A percentile compares a stretch with the other conserved stretches of the same genome.
These are phyloP conservation scores for Phanerochaete carnosa DNA, from an alignment of 768 basidiomycete genomes.

Conservation along the genomic window DNA sequence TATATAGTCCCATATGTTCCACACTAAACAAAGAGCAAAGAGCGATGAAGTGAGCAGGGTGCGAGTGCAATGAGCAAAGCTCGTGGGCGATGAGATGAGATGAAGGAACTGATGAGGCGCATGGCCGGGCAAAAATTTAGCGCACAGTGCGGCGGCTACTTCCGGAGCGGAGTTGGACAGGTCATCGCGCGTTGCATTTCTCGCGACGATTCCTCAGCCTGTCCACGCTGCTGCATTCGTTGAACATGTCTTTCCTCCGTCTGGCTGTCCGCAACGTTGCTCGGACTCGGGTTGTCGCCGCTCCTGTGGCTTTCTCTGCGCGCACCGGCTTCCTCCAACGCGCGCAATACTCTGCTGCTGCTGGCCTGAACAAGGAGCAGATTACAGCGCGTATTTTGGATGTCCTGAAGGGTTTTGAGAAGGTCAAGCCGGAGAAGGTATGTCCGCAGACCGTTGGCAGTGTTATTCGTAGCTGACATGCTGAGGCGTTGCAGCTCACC, in stretches of 20 bases:
- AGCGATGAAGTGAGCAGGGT: neutral
- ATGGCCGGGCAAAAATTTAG: conserved; percentile 2
- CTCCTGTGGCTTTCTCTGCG: conserved; percentile 14
- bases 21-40: neutral
- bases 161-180: conserved; percentile 22
- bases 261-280: conserved; percentile 43
- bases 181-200: conserved; percentile 18
- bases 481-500: conserved; percentile 48
- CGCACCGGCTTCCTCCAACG: conserved; percentile 30
- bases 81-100: conserved; percentile 1
- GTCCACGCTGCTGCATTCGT: conserved; percentile 6
- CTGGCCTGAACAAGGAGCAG: conserved; percentile 59
- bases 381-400: conserved; percentile 78
- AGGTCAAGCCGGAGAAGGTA: conserved; percentile 77
- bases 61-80: neutral
- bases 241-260: conserved; percentile 54
- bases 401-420: conserved; percentile 86
- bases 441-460: conserved; percentile 7
- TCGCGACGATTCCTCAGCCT: conserved; percentile 6
- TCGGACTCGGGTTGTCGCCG: conserved; percentile 35
- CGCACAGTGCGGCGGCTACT: conserved; percentile 15
- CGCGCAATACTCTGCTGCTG: conserved; percentile 63
- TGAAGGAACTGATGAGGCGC: neutral
- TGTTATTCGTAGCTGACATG: neutral
- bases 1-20: too few relatives aligned